Percentiles rank a stretch among this genome's conserved stretches.
Evolutionary conservation across 495 filamentous ascomycete genomes (phyloP).

Genomic region (Talaromyces proteolyticus): DNA sequence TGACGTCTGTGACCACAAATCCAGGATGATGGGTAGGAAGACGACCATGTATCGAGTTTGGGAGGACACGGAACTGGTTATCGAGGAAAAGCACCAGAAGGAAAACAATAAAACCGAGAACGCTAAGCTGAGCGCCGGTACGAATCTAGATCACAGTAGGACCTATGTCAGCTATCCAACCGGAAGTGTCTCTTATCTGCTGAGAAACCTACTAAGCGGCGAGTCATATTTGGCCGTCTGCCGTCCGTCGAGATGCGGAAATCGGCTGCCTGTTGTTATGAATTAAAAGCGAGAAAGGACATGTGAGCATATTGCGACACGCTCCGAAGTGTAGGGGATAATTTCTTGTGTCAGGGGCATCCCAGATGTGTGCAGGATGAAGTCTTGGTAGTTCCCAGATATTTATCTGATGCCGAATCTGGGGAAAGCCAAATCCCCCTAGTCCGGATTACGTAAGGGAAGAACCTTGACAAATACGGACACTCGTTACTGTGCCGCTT

Average conservation of each 20-base stretch:
- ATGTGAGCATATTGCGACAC: not conserved
- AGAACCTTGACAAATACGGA: too few relatives aligned
- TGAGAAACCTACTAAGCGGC: conserved; percentile 33
- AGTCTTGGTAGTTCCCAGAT: not conserved
- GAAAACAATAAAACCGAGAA: conserved; percentile 60
- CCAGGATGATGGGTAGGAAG: conserved; percentile 78
- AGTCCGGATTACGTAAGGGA: too few relatives aligned
- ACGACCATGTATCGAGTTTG: conserved; percentile 73
- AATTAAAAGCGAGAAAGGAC: not conserved
- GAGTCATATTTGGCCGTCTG: conserved; percentile 29
- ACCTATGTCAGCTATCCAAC: too few relatives aligned
- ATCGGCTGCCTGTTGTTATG: not conserved
- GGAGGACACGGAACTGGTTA: conserved; percentile 73
- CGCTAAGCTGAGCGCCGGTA: conserved; percentile 72
- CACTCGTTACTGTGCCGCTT: too few relatives aligned
- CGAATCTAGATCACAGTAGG: conserved; percentile 52
- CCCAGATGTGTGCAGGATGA: not conserved
- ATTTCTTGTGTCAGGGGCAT: not conserved
- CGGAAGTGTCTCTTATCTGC: too few relatives aligned
- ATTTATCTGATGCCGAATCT: not conserved
- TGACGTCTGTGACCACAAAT: conserved; percentile 82
- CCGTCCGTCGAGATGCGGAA: not conserved
- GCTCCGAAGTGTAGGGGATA: not conserved
- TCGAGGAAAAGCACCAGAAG: conserved; percentile 72
- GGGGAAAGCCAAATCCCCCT: not conserved